A percentile compares a stretch with the other conserved stretches of the same genome.
These are phyloP conservation scores for Lodderomyces theae DNA, from an alignment of 1,139 yeast species.

Conservation along the genomic window DNA sequence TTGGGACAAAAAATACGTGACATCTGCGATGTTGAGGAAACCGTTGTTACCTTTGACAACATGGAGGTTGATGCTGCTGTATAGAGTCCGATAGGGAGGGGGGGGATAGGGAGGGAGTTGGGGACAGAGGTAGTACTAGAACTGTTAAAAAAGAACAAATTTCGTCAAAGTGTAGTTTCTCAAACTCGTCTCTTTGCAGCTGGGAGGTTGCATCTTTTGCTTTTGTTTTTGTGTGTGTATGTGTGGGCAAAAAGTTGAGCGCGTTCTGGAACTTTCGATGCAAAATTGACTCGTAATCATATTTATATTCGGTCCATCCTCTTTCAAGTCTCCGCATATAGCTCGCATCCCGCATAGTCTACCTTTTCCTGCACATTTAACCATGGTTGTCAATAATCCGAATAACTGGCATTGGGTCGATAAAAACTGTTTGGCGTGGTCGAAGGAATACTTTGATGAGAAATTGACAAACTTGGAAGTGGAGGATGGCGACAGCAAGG, in stretches of 20 bases:
- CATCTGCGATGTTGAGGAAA: constrained; percentile 70
- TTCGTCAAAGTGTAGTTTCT: too few species aligned
- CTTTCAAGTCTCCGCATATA: background rate
- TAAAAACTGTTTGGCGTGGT: constrained; percentile 93
- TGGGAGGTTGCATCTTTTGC: too few species aligned
- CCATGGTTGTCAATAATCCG: constrained; percentile 52
- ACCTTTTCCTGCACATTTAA: too few species aligned
- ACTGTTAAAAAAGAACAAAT: too few species aligned
- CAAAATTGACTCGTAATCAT: constrained; percentile 17
- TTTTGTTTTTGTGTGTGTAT: too few species aligned
- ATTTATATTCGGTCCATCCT: background rate
- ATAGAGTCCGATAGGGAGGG: background rate
- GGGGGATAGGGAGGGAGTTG: too few species aligned
- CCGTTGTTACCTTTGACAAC: constrained; percentile 41
- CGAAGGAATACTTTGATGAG: constrained; percentile 68
- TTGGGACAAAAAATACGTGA: constrained; percentile 63
- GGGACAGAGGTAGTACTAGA: too few species aligned
- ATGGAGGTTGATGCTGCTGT: constrained; percentile 72
- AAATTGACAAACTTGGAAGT: constrained; percentile 52
- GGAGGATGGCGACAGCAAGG: constrained; percentile 33
- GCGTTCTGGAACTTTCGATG: constrained; percentile 6
- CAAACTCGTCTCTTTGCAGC: background rate
- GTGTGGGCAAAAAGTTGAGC: too few species aligned
- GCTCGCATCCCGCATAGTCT: constrained; percentile 7
- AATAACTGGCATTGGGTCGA: constrained; percentile 95